These are phyloP conservation scores for Syzygium aqueum DNA, from an alignment of 345 rosid genomes.

Conservation along the genomic window DNA sequence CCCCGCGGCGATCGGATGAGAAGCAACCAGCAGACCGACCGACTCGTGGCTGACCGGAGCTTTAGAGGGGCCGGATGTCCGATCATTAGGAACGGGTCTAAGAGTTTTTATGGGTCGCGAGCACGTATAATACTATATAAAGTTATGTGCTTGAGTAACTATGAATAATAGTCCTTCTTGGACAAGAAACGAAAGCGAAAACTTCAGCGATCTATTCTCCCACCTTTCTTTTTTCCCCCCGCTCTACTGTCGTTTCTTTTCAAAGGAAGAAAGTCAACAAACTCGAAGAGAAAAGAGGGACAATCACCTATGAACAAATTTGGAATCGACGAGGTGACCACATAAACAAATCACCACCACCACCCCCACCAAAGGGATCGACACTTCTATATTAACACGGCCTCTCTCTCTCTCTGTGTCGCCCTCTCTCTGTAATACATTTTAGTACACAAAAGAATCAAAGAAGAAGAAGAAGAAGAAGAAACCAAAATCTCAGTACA, in stretches of 20 bases:
- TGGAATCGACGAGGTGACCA: not conserved
- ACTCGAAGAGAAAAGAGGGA: not conserved
- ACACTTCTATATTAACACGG: conserved; percentile 3
- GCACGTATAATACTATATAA: not conserved
- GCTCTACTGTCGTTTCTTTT: not conserved
- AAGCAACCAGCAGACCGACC: too few relatives aligned
- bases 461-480: not conserved
- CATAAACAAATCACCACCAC: not conserved
- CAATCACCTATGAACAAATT: not conserved
- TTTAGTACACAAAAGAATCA: conserved; percentile 12
- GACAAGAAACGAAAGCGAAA: not conserved
- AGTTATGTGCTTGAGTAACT: not conserved
- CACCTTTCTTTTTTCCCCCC: not conserved
- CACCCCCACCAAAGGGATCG: not conserved
- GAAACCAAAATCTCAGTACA: not conserved
- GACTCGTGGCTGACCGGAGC: not conserved
- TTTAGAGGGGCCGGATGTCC: not conserved
- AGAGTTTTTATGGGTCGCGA: too few relatives aligned
- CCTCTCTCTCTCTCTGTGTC: not conserved
- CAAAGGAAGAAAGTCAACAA: not conserved
- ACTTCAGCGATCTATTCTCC: not conserved
- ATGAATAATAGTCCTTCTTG: not conserved
- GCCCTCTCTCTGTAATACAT: not conserved
- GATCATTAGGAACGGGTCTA: not conserved
- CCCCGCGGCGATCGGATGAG: not conserved